Conservation (phyloP, 176 grass and related monocot genomes). For the Oryza brachyantha region DNA sequence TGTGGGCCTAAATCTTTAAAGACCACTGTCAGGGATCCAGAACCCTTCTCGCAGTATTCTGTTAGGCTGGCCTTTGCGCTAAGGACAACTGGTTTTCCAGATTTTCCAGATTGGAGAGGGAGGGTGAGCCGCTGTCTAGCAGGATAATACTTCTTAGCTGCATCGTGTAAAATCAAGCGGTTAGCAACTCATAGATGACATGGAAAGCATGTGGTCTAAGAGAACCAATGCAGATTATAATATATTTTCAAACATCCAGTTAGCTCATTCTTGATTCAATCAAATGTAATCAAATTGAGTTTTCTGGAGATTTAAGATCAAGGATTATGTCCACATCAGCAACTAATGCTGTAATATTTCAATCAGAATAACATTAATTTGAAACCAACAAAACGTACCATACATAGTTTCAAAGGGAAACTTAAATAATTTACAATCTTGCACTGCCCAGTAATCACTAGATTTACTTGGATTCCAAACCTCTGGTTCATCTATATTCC, state of each 20-base stretch:
- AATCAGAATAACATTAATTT: background rate
- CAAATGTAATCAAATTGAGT: slow-evolving; percentile 11
- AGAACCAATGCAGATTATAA: background rate
- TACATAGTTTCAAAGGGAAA: background rate
- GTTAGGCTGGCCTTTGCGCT: slow-evolving; percentile 56
- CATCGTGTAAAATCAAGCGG: slow-evolving; percentile 6
- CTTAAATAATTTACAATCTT: background rate
- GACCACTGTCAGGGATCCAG: slow-evolving; percentile 61
- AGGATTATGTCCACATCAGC: background rate
- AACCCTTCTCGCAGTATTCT: slow-evolving; percentile 78
- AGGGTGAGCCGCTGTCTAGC: slow-evolving; percentile 84
- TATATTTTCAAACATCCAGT: background rate
- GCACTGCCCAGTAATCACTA: background rate
- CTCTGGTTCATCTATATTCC: background rate
- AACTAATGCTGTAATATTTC: background rate
- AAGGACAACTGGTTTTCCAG: slow-evolving; percentile 69
- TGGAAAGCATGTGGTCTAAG: background rate
- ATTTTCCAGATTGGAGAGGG: slow-evolving; percentile 48
- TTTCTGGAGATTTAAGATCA: slow-evolving; percentile 1
- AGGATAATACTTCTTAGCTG: slow-evolving; percentile 91
- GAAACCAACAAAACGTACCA: background rate
- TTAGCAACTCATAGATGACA: background rate
- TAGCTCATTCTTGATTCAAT: background rate
- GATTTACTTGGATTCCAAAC: background rate
- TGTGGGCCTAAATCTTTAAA: slow-evolving; percentile 92